Base-by-base conservation (phyloP, 352 stramenopile species). In the Blastocystis sp. region DNA sequence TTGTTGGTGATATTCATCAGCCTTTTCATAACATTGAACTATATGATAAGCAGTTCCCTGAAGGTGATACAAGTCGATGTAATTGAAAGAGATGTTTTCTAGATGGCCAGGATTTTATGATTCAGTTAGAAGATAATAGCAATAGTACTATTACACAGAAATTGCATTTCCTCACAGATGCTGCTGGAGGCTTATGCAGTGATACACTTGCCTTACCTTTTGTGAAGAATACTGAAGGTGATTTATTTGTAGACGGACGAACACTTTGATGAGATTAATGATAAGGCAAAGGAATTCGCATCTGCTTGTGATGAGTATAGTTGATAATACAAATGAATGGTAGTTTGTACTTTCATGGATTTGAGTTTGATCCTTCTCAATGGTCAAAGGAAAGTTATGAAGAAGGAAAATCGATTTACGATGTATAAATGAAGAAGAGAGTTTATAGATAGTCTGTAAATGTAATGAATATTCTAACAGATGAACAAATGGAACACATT, bases 1-100 rank as follows among this genome's bases (percentile, higher is more conserved):
- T 81, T n/a, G 44, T 81, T 15, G 70, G 70, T 2, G 70, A 81
- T 27, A 64, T 81, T 37, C 70, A 81, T 40, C 70, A 81, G 42
- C 70, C 70, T 22, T 44, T 81, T 30, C 70, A 81, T 56, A 81
- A 59, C n/a, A 17, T 81, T 27, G 62, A 81, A 51, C 62, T 59
- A 17, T 81, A 66, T 51, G 51, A 64, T 56, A 33, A 40, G 5
- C 0, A 19, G 5, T 81, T 81, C 44, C 70, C 70, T 30, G 9
- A 22, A 44, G 70, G 70, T 33, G 70, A 81, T 40, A 53, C 27
- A n/a, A 81, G 70, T 81, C 40, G 11, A 22, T 33, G 6, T 56
- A 17, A 1, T 35, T 64, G 17, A 13, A 27, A 5, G 4, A 22
- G 6, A 0, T 81, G 24, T 48, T 27, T 56, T 33, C 19, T 62